Evolutionary conservation across 495 filamentous ascomycete genomes (phyloP), one percentile per base, ranked within the genome.

Genomic region (Staphylotrichum longicolle): DNA sequence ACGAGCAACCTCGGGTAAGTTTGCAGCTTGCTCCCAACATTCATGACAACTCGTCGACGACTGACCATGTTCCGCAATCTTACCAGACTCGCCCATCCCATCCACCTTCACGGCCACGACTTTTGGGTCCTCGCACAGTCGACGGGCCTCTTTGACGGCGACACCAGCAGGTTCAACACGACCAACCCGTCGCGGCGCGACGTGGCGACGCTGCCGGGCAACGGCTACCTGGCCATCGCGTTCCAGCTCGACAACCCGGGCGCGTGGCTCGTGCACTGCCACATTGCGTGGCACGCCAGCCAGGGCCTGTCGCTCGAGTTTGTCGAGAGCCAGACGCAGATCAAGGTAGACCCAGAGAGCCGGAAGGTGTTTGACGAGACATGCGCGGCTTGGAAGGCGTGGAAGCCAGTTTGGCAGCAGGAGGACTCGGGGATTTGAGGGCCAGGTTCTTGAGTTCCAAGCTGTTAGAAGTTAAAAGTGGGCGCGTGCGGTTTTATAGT

Each of bases 111-210:
- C 69, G 83, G 82, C 8, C 78, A 87, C 64, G 78, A 86, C 63
- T 88, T 87, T 73, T 78, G 66, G 57, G 70, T 87, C 12, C 66
- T 88, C 10, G 74, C 75, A 9, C 78, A 86, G 61, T 49, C 41
- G 9, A 37, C 45, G 4, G 60, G 63, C 35, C 45, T 40, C 20
- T 67, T 58, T 9, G 47, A 52, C 53, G 53, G 53, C 40, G 7
- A 34, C 53, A 42, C 39, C 37, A 34, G 40, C 11, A 4, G 1
- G 5, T 44, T 56, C 53, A 45, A 56, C 40, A 32, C 41, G 40
- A 11, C 11, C 11, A 86, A 80, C 67, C 85, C 87, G 4, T 75
- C 78, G 3, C 77, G 87, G 1, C 78, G 88, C 11, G 87, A 91
- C 70, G 80, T 81, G 3, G 77, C 82, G 7, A 64, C 80, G 50